Evolutionary conservation across 768 basidiomycete genomes (phyloP).

Genomic region (Leccinum variicolor): DNA sequence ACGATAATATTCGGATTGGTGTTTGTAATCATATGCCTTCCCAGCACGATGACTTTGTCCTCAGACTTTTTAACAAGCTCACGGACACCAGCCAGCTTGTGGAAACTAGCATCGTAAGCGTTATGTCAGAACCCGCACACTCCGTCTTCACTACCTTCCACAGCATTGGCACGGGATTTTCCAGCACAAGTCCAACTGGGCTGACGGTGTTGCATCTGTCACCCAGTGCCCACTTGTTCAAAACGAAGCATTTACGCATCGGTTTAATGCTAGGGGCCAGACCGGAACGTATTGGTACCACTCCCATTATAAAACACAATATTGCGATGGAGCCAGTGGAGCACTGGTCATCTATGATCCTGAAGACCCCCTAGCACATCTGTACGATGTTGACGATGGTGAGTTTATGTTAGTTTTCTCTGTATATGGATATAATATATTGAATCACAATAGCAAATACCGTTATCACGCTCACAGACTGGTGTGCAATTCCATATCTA

Average conservation of each 20-base stretch:
- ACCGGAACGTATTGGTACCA: conserved; percentile 49
- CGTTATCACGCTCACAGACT: conserved; percentile 49
- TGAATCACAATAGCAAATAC: conserved; percentile 29
- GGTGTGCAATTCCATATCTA: conserved; percentile 23
- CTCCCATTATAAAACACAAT: conserved; percentile 36
- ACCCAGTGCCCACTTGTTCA: conserved; percentile 43
- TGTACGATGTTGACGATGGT: conserved; percentile 50
- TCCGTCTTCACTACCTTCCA: conserved; percentile 3
- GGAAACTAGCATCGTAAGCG: not conserved
- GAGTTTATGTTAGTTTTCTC: not conserved
- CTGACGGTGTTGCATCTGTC: conserved; percentile 36
- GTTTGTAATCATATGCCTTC: not conserved
- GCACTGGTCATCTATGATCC: conserved; percentile 45
- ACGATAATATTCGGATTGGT: not conserved
- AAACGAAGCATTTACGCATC: conserved; percentile 33
- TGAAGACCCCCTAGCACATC: conserved; percentile 34
- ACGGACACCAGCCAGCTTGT: not conserved
- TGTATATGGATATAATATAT: not conserved
- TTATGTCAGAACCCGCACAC: not conserved
- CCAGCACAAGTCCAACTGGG: conserved; percentile 25
- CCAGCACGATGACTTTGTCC: conserved; percentile 36
- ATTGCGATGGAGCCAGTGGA: conserved; percentile 44
- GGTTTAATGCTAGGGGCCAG: conserved; percentile 32
- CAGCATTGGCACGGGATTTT: not conserved
- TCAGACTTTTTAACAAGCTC: conserved; percentile 40